Base-by-base conservation (phyloP, 352 stramenopile genomes). In the Globisporangium canariense region DNA sequence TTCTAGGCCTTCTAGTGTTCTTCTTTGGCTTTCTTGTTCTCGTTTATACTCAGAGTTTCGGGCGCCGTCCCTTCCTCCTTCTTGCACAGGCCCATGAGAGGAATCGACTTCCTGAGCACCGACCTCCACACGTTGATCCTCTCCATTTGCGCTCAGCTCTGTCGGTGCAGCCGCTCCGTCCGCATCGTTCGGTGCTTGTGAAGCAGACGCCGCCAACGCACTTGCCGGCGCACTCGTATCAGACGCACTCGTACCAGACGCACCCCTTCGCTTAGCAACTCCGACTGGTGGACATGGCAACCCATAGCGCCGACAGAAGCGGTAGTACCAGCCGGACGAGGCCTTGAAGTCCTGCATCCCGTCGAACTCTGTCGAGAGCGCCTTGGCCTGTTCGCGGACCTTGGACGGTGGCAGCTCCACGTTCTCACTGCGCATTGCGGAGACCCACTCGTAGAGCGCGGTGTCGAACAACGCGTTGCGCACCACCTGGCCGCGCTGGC, bases 291-390 rank as follows among this genome's bases (percentile, higher is more conserved):
- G 55, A 36, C 71, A 77, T 2, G 65, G 62, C 10, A 82, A 58
- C 8, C 67, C 74, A 53, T 82, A 82, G 4, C 74, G 72, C 14
- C 74, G 61, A 50, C 75, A 82, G 46, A 83, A 85, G 22, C 78
- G 72, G 55, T 82, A 85, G 66, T 77, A 85, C 76, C 78, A 88
- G 3, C 78, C 78, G 0, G 74, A 78, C 4, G 74, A 85, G 22
- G 76, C 78, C 65, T 83, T 84, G 68, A 85, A 88, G 47, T 54
- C 72, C 18, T 72, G 55, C 77, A 86, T 82, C 25, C 62, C 67
- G 13, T 74, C 69, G 43, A 69, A 73, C 18, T 49, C 46, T 3
- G 46, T 36, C n/a, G 75, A 72, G 51, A 88, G 64, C 13, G 66
- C 55, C 8, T 68, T 66, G 22, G 72, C 76, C 56, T 79, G 79